These are phyloP conservation scores for Bruguiera sexangula DNA, from an alignment of 345 rosid genomes.

Conservation along the genomic window DNA sequence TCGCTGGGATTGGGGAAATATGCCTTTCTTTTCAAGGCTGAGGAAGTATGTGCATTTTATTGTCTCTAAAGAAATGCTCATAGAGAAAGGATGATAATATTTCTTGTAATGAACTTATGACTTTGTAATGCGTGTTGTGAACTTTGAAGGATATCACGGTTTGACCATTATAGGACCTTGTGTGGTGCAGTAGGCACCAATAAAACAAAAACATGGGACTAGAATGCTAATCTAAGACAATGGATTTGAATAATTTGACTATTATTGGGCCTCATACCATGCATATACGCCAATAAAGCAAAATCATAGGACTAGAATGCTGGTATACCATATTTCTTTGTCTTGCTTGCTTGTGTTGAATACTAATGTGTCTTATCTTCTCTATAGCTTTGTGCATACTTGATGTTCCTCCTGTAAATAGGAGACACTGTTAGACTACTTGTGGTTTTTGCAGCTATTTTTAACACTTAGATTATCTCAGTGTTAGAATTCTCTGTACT, in stretches of 20 bases:
- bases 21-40: constrained; percentile 71
- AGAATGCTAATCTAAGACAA: no score
- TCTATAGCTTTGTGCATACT: background rate
- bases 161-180: no score
- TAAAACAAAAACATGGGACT: no score
- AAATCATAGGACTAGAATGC: background rate
- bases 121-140: background rate
- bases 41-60: constrained; percentile 62
- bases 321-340: background rate
- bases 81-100: background rate
- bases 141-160: background rate
- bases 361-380: no score
- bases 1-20: constrained; percentile 79
- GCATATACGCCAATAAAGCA: background rate
- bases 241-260: constrained; percentile 6
- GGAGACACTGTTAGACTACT: background rate
- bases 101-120: background rate
- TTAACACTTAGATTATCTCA: no score
- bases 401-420: background rate
- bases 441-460: no score
- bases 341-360: background rate
- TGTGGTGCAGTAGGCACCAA: no score
- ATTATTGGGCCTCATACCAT: background rate
- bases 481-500: background rate
- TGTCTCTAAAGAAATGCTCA: constrained; percentile 12